phyloP scores from a whole-genome alignment of 2,329 filamentous ascomycete species.

The Ceratocystiopsis sp. region DNA sequence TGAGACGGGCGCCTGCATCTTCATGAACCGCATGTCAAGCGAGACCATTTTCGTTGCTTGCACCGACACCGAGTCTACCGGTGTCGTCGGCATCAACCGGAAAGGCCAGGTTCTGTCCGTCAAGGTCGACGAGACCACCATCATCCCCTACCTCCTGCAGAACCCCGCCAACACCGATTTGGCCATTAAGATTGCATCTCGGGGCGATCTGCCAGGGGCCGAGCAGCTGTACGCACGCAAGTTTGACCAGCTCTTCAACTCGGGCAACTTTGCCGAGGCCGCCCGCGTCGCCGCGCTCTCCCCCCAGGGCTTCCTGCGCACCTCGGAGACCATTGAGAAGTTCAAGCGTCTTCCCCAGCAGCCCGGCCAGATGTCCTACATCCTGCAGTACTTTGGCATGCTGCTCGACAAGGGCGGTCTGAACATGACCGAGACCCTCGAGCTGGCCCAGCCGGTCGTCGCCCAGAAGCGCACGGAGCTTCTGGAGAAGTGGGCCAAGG shows the following conservation, averaged over 20 bases:
- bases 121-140: conserved; percentile 75
- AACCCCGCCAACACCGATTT: conserved; percentile 89
- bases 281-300: conserved; percentile 96
- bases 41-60: conserved; percentile 97
- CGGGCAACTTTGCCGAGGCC: conserved; percentile 70
- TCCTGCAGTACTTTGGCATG: conserved; percentile 95
- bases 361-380: conserved; percentile 77
- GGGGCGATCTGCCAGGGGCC: conserved; percentile 82
- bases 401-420: conserved; percentile 86
- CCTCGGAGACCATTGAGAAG: conserved; percentile 83
- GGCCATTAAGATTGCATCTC: conserved; percentile 89
- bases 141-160: conserved; percentile 89
- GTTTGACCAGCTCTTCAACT: conserved; percentile 72
- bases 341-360: conserved; percentile 77
- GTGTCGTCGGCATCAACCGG: conserved; percentile 88
- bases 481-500: conserved; percentile 93
- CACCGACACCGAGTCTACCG: conserved; percentile 64
- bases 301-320: conserved; percentile 85
- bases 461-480: conserved; percentile 89
- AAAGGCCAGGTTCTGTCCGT: conserved; percentile 95
- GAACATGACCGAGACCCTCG: conserved; percentile 85
- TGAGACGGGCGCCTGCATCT: conserved; percentile 87
- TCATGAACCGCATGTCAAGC: conserved; percentile 99
- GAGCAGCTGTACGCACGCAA: conserved; percentile 86
- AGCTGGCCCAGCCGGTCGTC: conserved; percentile 82